Evolutionary conservation across 345 rosid species (phyloP).

Genomic region (thale cress (Arabidopsis thaliana)): TAIR10.1 NC_003075.7:1262001-1262500

Average conservation of each 20-base stretch:
- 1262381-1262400: constrained; percentile 27
- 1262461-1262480: constrained; percentile 55
- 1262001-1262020: constrained; percentile 3
- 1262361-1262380: constrained; percentile 33
- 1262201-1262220: neutral
- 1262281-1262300: constrained; percentile 78
- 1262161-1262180: neutral
- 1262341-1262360: constrained; percentile 3
- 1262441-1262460: constrained; percentile 50
- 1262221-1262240: constrained; percentile 36
- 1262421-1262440: neutral
- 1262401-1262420: neutral
- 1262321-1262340: constrained; percentile 24
- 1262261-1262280: constrained; percentile 60
- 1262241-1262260: constrained; percentile 41
- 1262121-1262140: constrained; percentile 16
- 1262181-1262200: constrained; percentile 12
- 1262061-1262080: neutral
- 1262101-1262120: constrained; percentile 20
- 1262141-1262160: constrained; percentile 15
- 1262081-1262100: constrained; percentile 20
- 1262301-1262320: constrained; percentile 38
- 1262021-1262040: neutral
- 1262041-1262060: neutral
- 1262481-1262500: constrained; percentile 62